Evolutionary conservation across 2,329 filamentous ascomycete species (phyloP), one percentile per base, ranked within the genome.

Genomic region (Claviceps digitariae): DNA sequence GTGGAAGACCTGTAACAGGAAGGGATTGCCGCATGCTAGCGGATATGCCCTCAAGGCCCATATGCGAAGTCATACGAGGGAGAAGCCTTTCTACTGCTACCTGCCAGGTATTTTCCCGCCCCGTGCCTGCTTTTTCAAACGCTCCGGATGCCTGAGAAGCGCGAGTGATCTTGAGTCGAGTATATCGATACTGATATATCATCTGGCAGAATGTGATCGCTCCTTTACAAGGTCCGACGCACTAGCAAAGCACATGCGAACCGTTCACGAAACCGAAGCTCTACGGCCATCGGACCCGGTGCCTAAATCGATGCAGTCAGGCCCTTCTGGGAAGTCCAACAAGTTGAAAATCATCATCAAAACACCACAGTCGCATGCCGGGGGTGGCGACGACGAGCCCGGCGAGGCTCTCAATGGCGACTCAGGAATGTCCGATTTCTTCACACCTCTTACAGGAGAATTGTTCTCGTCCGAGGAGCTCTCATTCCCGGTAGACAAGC

Each of bases 41-140:
- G 93, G 89, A 2, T 98, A 98, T 71, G 93, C 93, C 4, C 73
- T 98, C 58, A 90, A 95, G 67, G 93, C 93, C 10, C 93, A 98
- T 65, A 95, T 98, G 90, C 79, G 93, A 61, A 96, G 90, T 66
- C 93, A 98, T 67, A 98, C 93, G 1, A 81, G 93, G 64, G 93
- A 98, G 75, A 98, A 98, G 72, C 93, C 93, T 0, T 97, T 97
- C 66, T 96, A 95, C 72, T 98, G 93, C 69, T 87, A 90, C 31
- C 71, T 98, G 43, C 93, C 93, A 54, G 91, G 90, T 95, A 77
- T 58, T 77, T 21, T n/a, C 10, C 51, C 36, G 20, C 20, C 25
- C 13, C 25, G 29, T 44, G n/a, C 15, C 51, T 25, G n/a, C 36
- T 25, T 34, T 25, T 47, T 50, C 3, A 8, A 38, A 34, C 4